phyloP scores from a whole-genome alignment of 2,329 filamentous ascomycete genomes.

The Colletotrichum sojae region DNA sequence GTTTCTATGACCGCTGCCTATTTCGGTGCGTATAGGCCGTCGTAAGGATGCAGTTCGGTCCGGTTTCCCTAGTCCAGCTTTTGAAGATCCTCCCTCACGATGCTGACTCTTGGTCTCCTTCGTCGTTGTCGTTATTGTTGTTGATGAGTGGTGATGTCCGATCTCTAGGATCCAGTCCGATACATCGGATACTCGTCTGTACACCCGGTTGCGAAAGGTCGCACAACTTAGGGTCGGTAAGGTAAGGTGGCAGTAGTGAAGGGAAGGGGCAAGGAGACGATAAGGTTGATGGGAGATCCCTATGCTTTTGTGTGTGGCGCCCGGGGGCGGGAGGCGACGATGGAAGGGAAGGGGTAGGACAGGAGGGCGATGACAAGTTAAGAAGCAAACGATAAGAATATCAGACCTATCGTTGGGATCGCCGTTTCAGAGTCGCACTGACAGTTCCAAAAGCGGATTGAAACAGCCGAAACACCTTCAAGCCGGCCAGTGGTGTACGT shows the following conservation, averaged over 20 bases:
- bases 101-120: neutral
- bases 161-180: slow-evolving; percentile 41
- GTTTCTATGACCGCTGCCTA: neutral
- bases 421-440: slow-evolving; percentile 56
- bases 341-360: slow-evolving; percentile 34
- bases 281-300: slow-evolving; percentile 41
- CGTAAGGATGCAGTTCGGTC: neutral
- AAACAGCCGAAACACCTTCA: slow-evolving; percentile 57
- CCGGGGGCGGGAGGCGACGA: slow-evolving; percentile 30
- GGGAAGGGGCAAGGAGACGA: slow-evolving; percentile 10
- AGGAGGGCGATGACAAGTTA: slow-evolving; percentile 38
- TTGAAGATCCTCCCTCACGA: slow-evolving; percentile 5
- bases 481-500: slow-evolving; percentile 48
- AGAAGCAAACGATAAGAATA: slow-evolving; percentile 46
- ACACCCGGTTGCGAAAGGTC: slow-evolving; percentile 34
- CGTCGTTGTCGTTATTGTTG: slow-evolving; percentile 3
- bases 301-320: slow-evolving; percentile 41
- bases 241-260: slow-evolving; percentile 31
- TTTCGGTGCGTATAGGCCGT: neutral
- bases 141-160: slow-evolving; percentile 20
- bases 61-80: neutral
- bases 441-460: slow-evolving; percentile 52
- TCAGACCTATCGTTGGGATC: slow-evolving; percentile 53
- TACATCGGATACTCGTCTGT: slow-evolving; percentile 40
- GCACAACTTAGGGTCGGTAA: slow-evolving; percentile 35